Percentiles rank a stretch among this genome's conserved stretches.
phyloP scores from a whole-genome alignment of 495 filamentous ascomycete genomes.

The Tuber calosporum region DNA sequence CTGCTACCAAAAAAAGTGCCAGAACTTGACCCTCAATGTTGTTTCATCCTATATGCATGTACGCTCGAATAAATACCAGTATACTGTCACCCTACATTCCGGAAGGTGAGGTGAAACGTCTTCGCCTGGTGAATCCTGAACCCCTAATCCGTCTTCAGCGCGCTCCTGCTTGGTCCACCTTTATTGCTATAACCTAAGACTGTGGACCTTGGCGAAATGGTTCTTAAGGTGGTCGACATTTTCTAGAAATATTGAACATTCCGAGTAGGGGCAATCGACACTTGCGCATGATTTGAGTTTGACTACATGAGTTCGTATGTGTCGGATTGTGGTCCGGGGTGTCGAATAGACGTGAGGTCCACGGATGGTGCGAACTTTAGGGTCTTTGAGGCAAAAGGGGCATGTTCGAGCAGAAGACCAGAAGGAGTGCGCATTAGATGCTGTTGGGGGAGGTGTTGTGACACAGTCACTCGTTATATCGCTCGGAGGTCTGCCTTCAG shows the following conservation, averaged over 20 bases:
- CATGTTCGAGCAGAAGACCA: no score
- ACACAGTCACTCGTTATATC: no score
- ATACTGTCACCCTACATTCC: not conserved
- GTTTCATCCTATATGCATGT: not conserved
- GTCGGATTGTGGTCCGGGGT: not conserved
- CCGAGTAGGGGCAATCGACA: not conserved
- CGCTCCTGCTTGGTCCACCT: not conserved
- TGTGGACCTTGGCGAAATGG: not conserved
- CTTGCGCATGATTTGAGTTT: not conserved
- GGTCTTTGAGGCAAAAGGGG: no score
- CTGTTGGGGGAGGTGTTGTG: no score
- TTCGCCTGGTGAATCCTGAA: not conserved
- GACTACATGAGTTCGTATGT: not conserved
- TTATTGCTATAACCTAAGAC: not conserved
- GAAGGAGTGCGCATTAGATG: no score
- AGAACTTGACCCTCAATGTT: not conserved
- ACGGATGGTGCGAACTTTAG: not conserved
- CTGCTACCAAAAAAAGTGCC: not conserved
- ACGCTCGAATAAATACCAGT: not conserved
- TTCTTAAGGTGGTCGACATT: not conserved
- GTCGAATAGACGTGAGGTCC: not conserved
- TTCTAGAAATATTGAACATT: not conserved
- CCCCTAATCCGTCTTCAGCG: not conserved
- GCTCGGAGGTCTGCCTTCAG: no score
- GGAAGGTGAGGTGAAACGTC: not conserved